Conservation (phyloP, 2,329 filamentous ascomycete species). For the Pestalotiopsis fici region DNA sequence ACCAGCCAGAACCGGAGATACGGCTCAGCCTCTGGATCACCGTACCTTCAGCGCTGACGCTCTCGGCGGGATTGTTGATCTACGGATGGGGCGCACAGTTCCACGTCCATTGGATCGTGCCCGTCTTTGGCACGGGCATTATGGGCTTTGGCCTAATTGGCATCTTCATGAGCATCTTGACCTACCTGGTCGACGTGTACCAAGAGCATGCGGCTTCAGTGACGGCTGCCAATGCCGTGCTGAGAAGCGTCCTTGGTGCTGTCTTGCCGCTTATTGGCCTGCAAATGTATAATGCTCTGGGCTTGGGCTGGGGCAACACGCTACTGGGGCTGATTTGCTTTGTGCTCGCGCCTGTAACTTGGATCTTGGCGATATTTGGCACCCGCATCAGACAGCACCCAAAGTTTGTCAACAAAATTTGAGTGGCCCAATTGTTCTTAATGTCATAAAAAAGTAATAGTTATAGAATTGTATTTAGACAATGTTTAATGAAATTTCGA, state of each 20-base stretch:
- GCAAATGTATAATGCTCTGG: constrained; percentile 50
- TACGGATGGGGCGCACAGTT: constrained; percentile 44
- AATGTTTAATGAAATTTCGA: too few relatives aligned
- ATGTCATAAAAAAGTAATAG: not conserved
- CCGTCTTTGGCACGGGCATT: constrained; percentile 44
- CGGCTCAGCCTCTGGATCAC: constrained; percentile 23
- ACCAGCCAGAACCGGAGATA: constrained; percentile 26
- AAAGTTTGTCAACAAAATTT: not conserved
- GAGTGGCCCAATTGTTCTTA: not conserved
- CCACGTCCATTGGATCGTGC: constrained; percentile 48
- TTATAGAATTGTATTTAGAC: too few relatives aligned
- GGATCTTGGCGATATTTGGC: not conserved
- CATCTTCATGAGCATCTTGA: constrained; percentile 23
- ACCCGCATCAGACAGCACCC: not conserved
- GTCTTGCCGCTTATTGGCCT: constrained; percentile 54
- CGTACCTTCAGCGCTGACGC: constrained; percentile 21
- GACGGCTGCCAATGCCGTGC: constrained; percentile 57
- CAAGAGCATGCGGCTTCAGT: constrained; percentile 55
- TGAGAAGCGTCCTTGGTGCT: constrained; percentile 51
- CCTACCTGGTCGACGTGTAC: constrained; percentile 59
- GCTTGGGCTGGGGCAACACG: constrained; percentile 61
- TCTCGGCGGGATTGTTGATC: constrained; percentile 29
- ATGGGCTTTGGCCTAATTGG: constrained; percentile 36
- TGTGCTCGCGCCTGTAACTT: constrained; percentile 17
- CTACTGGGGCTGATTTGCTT: constrained; percentile 51